Base-by-base conservation (phyloP, 345 rosid genomes). In the Eucalyptus leucophloia region DNA sequence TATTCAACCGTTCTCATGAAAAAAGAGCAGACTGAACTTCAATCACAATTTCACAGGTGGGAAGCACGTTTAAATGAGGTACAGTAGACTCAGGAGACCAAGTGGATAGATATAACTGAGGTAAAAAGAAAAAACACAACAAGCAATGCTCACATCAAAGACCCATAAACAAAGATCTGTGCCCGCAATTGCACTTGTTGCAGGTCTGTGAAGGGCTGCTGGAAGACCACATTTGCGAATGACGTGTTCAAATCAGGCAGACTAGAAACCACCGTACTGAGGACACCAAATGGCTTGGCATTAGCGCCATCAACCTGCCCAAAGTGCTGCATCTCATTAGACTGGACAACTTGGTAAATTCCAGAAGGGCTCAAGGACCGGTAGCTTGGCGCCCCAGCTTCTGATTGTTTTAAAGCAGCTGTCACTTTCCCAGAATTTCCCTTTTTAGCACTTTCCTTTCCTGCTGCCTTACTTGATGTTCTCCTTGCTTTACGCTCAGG, bases 151-250 rank as follows among this genome's bases (percentile, higher is more conserved):
- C 92, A 98, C 99, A 98, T 98, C 91, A 98, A 92, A 90, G 98
- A 95, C 88, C 99, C 99, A 90, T 98, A 98, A 88, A 97, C 99
- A 94, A 98, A 96, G 89, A 98, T 98, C 94, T 98, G 99, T 87
- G 99, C 97, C 72, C 99, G 99, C 90, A 98, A 93, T 92, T 98
- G 99, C 93, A 97, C 97, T 98, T 98, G 99, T 91, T 98, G 99
- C 90, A 94, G 90, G 91, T 98, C 99, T 5, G 98, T 96, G 93
- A 98, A 98, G 91, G 99, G 98, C 94, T 97, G 99, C 53, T 91
- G 97, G 93, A 94, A 95, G 86, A 93, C 90, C 91, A 91, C 89
- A 83, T 95, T 90, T 82, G 93, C 92, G 89, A 96, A 91, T 18
- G 94, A 93, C 87, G 94, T 87, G 93, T 94, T 98, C 89, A 98